These are phyloP conservation scores for Backusella westeae DNA, from an alignment of 192 early-diverging fungal genomes.

Conservation along the genomic window DNA sequence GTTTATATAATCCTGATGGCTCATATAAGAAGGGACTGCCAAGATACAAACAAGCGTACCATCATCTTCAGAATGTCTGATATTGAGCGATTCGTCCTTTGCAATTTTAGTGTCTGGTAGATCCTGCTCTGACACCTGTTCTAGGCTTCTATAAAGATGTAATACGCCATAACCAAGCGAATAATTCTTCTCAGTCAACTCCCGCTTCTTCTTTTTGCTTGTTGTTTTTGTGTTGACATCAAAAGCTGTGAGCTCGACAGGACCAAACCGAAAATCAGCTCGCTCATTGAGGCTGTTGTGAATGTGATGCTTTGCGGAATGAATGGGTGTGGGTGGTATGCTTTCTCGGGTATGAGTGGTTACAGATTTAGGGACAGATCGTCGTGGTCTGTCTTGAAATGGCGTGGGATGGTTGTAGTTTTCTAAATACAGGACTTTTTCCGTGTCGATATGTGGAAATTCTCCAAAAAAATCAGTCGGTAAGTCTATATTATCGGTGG, in stretches of 20 bases:
- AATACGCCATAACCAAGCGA: conserved; percentile 52
- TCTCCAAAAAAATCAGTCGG: not conserved
- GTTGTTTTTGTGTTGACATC: not conserved
- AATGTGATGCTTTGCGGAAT: not conserved
- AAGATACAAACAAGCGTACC: conserved; percentile 66
- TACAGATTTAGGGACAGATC: not conserved
- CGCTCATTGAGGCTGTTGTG: not conserved
- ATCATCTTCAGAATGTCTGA: conserved; percentile 23
- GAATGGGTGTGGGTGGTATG: conserved; percentile 7
- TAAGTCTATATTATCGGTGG: not conserved
- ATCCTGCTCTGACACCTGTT: conserved; percentile 40
- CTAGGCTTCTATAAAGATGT: conserved; percentile 60
- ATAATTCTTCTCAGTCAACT: not conserved
- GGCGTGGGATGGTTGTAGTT: not conserved
- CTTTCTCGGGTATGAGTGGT: not conserved
- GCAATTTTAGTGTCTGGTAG: not conserved
- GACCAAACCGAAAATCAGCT: conserved; percentile 10
- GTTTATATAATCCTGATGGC: conserved; percentile 84
- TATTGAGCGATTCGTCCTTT: not conserved
- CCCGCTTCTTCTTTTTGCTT: conserved; percentile 13
- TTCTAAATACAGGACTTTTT: not conserved
- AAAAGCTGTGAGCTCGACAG: not conserved
- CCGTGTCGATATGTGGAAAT: not conserved
- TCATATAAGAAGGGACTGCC: conserved; percentile 88
- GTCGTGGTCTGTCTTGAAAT: not conserved